A percentile compares a stretch with the other conserved stretches of the same genome.
Conservation (phyloP, 352 stramenopile genomes). For the Pythium vanterpoolii region DNA sequence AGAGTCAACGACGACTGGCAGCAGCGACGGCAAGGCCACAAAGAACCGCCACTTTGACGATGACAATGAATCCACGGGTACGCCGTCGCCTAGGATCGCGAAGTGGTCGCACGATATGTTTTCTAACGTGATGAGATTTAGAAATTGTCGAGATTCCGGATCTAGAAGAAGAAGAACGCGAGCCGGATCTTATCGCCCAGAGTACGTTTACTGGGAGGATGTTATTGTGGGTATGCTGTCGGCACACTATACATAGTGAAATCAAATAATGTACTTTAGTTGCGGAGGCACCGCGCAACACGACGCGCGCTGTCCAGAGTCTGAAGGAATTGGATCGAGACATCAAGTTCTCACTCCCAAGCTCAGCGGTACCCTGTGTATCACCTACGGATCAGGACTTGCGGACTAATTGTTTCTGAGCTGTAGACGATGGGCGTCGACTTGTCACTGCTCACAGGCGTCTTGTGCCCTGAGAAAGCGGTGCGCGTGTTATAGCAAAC, state of each 20-base stretch:
- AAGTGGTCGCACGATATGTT: neutral
- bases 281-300: constrained; percentile 74
- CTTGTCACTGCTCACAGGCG: constrained; percentile 60
- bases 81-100: neutral
- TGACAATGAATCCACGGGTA: constrained; percentile 52
- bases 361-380: constrained; percentile 31
- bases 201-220: constrained; percentile 21
- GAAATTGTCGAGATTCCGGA: constrained; percentile 81
- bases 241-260: neutral
- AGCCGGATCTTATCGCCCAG: constrained; percentile 70
- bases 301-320: constrained; percentile 57
- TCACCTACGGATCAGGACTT: neutral
- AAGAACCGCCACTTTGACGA: constrained; percentile 81
- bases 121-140: constrained; percentile 10
- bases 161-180: constrained; percentile 76
- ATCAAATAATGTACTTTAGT: constrained; percentile 31
- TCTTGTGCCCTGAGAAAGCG: constrained; percentile 65
- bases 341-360: constrained; percentile 75
- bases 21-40: constrained; percentile 31
- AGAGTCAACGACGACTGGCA: constrained; percentile 22
- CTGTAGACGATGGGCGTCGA: constrained; percentile 59
- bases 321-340: constrained; percentile 77
- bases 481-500: constrained; percentile 22
- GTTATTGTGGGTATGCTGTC: neutral
- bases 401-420: neutral